Conservation (phyloP, 805 yeast genomes). For the Grigorovia yakushimaensis region DNA sequence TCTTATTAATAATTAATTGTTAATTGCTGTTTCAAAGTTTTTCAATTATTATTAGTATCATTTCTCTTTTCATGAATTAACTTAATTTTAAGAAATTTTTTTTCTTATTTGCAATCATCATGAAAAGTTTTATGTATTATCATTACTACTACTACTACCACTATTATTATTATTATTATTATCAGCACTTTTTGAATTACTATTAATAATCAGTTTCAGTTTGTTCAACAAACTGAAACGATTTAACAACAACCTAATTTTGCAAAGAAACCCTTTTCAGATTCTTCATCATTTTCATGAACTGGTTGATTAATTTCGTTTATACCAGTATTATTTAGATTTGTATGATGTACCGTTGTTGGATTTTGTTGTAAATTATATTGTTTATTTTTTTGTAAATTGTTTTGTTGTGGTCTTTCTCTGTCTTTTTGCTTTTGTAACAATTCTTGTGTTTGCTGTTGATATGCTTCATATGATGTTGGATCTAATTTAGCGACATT, state of each 20-base stretch:
- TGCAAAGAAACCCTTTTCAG: slow-evolving; percentile 26
- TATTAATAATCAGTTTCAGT: not conserved
- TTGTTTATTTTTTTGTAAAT: slow-evolving; percentile 6
- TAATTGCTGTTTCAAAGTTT: no score
- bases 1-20: not conserved
- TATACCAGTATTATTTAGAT: slow-evolving; percentile 5
- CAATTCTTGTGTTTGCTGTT: slow-evolving; percentile 30
- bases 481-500: slow-evolving; percentile 29
- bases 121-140: no score
- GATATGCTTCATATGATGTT: slow-evolving; percentile 32
- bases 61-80: not conserved
- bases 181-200: not conserved
- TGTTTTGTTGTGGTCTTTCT: slow-evolving; percentile 6
- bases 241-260: slow-evolving; percentile 28
- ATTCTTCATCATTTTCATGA: slow-evolving; percentile 8
- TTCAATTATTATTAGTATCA: no score
- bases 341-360: slow-evolving; percentile 11
- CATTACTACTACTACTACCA: no score
- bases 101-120: no score
- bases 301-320: slow-evolving; percentile 4
- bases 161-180: no score
- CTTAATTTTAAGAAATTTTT: not conserved
- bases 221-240: not conserved
- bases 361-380: slow-evolving; percentile 16
- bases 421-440: slow-evolving; percentile 21